Base-by-base conservation (phyloP, 2,329 filamentous ascomycete genomes). In the Tympanopsis confertula region DNA sequence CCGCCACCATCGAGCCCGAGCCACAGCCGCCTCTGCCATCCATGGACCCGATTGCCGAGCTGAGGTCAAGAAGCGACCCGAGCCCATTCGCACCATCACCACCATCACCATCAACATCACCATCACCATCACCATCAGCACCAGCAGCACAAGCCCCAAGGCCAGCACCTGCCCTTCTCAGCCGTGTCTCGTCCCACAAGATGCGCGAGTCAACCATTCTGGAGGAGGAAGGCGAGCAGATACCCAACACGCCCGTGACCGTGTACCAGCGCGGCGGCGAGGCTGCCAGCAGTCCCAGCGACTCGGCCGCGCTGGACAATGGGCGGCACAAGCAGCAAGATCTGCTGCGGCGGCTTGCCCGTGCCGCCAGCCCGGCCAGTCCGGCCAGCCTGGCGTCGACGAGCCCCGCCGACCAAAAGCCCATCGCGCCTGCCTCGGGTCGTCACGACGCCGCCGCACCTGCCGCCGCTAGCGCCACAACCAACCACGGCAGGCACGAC, bases 301-400 rank as follows among this genome's bases (percentile, higher is more conserved):
- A 7, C 7, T 26, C 22, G 22, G 22, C 22, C 22, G 7, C 22
- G 7, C 22, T 10, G 22, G 22, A 26, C 22, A 7, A 26, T n/a
- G 22, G 22, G 4, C 49, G 50, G 14, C 57, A 55, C 17, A 64
- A 70, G 40, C 66, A 67, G 3, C 57, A 59, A 28, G 69, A 74
- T 29, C 41, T 73, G 33, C 52, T 74, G 36, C 65, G 64, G 41
- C 61, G 61, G 38, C 54, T 75, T 44, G 65, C 68, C 17, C 60
- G 63, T 36, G 67, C 61, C 35, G 54, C 65, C 20, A 69, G 62
- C 47, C 57, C 56, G 39, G 71, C 64, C 40, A 66, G 66, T 17
- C 50, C 56, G 3, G 44, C 52, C 37, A 40, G 19, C 38, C 36
- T 35, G 43, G 41, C 24, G 41, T 19, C 36, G 44, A 39, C 43